Base-by-base conservation (phyloP, 805 yeast species). In the Monosporozyma aquatica region DNA sequence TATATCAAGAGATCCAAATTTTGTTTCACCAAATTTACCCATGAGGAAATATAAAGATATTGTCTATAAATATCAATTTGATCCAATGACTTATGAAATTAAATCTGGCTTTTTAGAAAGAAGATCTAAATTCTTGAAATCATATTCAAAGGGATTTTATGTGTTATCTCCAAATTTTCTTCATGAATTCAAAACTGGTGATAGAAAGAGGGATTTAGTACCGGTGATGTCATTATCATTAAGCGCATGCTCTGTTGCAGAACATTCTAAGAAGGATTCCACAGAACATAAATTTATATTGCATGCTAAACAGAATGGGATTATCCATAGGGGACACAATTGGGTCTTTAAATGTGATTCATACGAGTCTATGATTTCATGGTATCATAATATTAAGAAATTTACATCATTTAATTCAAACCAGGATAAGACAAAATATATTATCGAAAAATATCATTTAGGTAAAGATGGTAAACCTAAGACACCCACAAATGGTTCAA, bases 321-420 rank as follows among this genome's bases (percentile, higher is more conserved):
- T 82, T 46, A 71, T 86, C 48, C 81, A 79, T 47, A 72, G 86
- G 55, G 85, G 87, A 34, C 97, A 89, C 65, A 87, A 87, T 54
- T 87, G 92, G 86, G 92, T 89, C n/a, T 89, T 90, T 68, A 74
- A 95, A 50, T 81, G 94, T n/a, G 92, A 84, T 55, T 75, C 82
- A 38, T 83, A 82, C 53, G 82, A 80, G 33, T 62, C 73, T 25
- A 85, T 87, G 90, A 76, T 81, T 59, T 72, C 70, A 30, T 90
- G 98, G 98, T 85, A 75, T 62, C 75, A 75, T 50, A 95, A 84
- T 56, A 70, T 90, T 50, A 78, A 80, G 58, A 69, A 68, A 37
- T 68, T 87, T 51, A 82, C 92, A 2, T 63, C 71, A 13, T 68
- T 82, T 45, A 68, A 80, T 17, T 74, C 74, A n/a, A 78, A 86